phyloP scores from a whole-genome alignment of 441 rosid genomes.

The Brassica hybrid region DNA sequence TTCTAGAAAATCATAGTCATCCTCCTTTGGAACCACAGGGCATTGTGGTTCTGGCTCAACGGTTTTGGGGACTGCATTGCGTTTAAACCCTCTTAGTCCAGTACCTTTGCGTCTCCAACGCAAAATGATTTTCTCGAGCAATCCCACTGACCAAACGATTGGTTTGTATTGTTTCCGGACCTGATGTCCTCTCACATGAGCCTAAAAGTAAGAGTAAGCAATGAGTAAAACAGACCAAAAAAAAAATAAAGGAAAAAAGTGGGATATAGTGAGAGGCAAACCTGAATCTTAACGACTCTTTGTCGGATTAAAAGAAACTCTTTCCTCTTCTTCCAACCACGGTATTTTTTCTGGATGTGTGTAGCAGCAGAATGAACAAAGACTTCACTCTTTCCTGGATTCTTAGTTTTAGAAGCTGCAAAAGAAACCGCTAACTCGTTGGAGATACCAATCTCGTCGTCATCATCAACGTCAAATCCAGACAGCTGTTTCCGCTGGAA shows the following conservation, averaged over 20 bases:
- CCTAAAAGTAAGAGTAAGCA: conserved; percentile 51
- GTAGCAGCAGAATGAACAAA: conserved; percentile 71
- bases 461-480: conserved; percentile 45
- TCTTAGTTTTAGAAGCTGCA: conserved; percentile 55
- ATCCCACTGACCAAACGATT: conserved; percentile 89
- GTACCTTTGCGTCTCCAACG: conserved; percentile 98
- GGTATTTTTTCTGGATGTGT: conserved; percentile 88
- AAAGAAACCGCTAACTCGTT: conserved; percentile 68
- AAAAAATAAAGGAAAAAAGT: too few relatives aligned
- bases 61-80: conserved; percentile 55
- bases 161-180: conserved; percentile 79
- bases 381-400: conserved; percentile 52
- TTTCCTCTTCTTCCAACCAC: conserved; percentile 89
- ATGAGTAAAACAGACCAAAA: conserved; percentile 16
- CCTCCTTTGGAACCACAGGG: conserved; percentile 47
- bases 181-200: conserved; percentile 96
- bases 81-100: conserved; percentile 84
- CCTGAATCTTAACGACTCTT: conserved; percentile 93
- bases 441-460: conserved; percentile 51
- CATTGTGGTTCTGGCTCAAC: conserved; percentile 41
- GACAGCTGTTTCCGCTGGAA: conserved; percentile 77
- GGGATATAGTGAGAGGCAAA: conserved; percentile 36
- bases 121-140: conserved; percentile 87
- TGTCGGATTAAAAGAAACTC: conserved; percentile 81
- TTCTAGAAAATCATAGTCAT: conserved; percentile 81